Conservation (phyloP, 176 grass and related monocot genomes). For the Calamus simplicifolius region DNA sequence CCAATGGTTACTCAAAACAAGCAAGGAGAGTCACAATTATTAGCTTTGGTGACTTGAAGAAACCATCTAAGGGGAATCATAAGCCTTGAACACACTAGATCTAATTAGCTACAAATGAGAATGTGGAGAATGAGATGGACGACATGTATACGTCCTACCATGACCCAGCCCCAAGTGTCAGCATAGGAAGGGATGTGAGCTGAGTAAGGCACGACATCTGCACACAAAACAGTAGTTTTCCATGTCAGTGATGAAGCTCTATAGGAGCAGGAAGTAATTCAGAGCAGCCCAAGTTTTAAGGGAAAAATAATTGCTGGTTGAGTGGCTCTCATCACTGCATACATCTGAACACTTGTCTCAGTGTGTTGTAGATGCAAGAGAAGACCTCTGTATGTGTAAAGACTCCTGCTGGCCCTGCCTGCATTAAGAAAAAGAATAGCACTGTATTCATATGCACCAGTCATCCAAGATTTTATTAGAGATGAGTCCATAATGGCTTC, state of each 20-base stretch:
- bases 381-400: neutral
- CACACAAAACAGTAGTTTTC: neutral
- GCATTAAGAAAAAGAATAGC: neutral
- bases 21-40: too few species aligned
- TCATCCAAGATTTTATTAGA: too few species aligned
- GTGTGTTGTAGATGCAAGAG: neutral
- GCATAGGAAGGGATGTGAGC: slow-evolving; percentile 11
- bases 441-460: neutral
- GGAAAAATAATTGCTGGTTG: too few species aligned
- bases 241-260: neutral
- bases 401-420: neutral
- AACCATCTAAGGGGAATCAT: too few species aligned
- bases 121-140: too few species aligned
- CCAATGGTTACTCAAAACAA: too few species aligned
- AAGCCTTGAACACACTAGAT: too few species aligned
- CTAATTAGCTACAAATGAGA: too few species aligned
- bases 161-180: slow-evolving; percentile 16
- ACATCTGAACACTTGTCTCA: neutral
- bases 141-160: neutral
- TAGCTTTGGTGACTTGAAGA: too few species aligned
- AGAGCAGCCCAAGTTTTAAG: too few species aligned
- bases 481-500: too few species aligned
- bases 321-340: neutral
- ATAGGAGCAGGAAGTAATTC: neutral
- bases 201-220: slow-evolving; percentile 16